These are phyloP conservation scores for Tolypocladium ophioglossoides DNA, from an alignment of 2,329 filamentous ascomycete genomes.

Conservation along the genomic window DNA sequence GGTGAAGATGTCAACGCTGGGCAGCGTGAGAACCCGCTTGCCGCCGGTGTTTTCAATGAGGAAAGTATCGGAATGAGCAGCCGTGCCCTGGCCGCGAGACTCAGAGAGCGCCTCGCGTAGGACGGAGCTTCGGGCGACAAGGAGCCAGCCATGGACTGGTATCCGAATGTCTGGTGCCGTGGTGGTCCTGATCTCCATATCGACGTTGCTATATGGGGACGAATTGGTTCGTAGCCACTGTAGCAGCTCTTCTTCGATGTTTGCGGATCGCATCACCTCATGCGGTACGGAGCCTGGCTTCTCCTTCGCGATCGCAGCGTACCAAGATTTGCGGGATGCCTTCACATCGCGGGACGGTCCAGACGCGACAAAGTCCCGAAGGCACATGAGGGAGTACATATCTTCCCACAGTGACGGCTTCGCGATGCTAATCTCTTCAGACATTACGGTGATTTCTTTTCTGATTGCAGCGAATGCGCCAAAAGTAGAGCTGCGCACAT, in stretches of 20 bases:
- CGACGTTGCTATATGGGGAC: constrained; percentile 28
- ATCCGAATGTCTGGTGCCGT: constrained; percentile 58
- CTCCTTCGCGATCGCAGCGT: constrained; percentile 23
- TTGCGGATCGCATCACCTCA: constrained; percentile 48
- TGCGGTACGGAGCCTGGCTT: constrained; percentile 39
- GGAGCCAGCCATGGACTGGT: constrained; percentile 73
- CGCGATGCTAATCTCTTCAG: constrained; percentile 55
- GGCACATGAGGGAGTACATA: constrained; percentile 56
- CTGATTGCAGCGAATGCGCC: constrained; percentile 84
- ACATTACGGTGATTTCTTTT: constrained; percentile 73
- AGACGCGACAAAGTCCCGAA: constrained; percentile 46
- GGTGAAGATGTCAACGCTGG: constrained; percentile 63
- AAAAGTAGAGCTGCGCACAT: constrained; percentile 78
- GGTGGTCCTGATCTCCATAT: constrained; percentile 41
- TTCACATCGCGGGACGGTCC: constrained; percentile 19
- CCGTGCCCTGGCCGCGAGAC: constrained; percentile 29
- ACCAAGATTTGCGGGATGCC: constrained; percentile 30
- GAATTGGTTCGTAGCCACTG: constrained; percentile 34
- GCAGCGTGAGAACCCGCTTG: constrained; percentile 51
- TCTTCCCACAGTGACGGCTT: constrained; percentile 66
- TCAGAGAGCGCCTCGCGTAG: constrained; percentile 52
- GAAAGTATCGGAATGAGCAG: constrained; percentile 16
- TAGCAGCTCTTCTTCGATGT: constrained; percentile 53
- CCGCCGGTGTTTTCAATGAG: constrained; percentile 29
- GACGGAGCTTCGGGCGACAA: constrained; percentile 62